Conservation (phyloP, 345 rosid genomes). For the Cardiospermum halicacabum region DNA sequence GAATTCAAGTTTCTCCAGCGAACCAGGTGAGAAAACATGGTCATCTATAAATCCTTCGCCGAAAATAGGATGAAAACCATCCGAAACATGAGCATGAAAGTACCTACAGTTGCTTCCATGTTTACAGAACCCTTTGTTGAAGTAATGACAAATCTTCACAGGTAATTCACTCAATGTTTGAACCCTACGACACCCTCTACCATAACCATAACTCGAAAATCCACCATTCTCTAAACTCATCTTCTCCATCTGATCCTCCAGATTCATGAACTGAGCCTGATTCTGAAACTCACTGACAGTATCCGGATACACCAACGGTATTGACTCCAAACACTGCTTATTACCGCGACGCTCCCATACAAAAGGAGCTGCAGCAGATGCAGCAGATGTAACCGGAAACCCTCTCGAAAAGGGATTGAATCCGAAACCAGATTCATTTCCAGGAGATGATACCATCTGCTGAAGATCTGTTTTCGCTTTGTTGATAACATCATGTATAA, state of each 20-base stretch:
- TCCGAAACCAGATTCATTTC: conserved; percentile 18
- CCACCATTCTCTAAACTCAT: conserved; percentile 23
- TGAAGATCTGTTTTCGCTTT: conserved; percentile 42
- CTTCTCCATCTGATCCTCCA: conserved; percentile 42
- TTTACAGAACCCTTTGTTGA: conserved; percentile 61
- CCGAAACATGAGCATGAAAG: conserved; percentile 40
- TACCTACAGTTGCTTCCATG: conserved; percentile 60
- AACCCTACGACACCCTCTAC: conserved; percentile 23
- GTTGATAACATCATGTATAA: conserved; percentile 36
- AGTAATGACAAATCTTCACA: conserved; percentile 50
- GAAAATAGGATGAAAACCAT: conserved; percentile 29
- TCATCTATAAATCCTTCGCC: conserved; percentile 33
- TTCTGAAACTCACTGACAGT: conserved; percentile 23
- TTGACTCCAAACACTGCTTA: conserved; percentile 21
- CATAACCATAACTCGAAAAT: conserved; percentile 28
- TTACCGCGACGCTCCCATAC: conserved; percentile 28
- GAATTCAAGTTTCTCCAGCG: conserved; percentile 46
- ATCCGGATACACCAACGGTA: conserved; percentile 24
- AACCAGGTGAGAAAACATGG: conserved; percentile 28
- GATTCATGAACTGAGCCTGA: conserved; percentile 34
- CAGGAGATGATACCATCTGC: conserved; percentile 23
- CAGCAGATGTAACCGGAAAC: too few relatives aligned
- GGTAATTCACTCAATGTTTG: conserved; percentile 32
- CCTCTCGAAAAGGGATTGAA: conserved; percentile 21
- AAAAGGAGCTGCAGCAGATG: conserved; percentile 21